Evolutionary conservation across 495 filamentous ascomycete species (phyloP).

Genomic region (Penicillium longicatenatum): DNA sequence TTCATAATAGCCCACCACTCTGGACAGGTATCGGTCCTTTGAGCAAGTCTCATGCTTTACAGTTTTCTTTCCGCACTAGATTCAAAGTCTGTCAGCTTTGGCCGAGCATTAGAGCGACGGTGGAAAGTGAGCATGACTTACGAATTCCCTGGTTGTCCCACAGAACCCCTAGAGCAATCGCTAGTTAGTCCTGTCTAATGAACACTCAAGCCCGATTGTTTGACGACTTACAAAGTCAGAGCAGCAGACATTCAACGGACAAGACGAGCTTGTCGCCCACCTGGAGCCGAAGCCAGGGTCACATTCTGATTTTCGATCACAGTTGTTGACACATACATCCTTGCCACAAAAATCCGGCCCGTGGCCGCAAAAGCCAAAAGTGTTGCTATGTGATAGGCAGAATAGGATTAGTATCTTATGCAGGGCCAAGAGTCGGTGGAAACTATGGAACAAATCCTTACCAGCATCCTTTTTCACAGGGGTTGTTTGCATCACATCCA

Average conservation of each 20-base stretch:
- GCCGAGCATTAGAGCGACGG: too few relatives aligned
- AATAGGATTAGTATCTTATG: neutral
- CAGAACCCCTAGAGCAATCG: neutral
- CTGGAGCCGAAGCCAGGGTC: neutral
- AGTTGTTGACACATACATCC: neutral
- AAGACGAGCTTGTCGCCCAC: neutral
- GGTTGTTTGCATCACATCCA: neutral
- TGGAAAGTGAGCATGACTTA: neutral
- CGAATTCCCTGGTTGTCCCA: neutral
- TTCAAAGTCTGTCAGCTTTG: neutral
- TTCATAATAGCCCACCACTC: constrained; percentile 1
- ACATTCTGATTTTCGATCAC: neutral
- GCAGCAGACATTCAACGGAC: neutral
- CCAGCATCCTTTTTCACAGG: neutral
- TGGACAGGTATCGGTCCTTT: neutral
- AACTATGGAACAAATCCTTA: neutral
- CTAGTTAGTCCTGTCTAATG: neutral
- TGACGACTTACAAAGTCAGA: neutral
- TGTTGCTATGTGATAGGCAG: neutral
- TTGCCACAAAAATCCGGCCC: neutral
- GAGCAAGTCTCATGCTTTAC: neutral
- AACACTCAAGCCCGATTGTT: neutral
- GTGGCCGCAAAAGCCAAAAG: neutral
- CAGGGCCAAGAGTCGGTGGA: neutral
- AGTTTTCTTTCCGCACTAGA: neutral